These are phyloP conservation scores for Aspergillus sp. DNA, from an alignment of 2,329 filamentous ascomycete genomes.

Conservation along the genomic window DNA sequence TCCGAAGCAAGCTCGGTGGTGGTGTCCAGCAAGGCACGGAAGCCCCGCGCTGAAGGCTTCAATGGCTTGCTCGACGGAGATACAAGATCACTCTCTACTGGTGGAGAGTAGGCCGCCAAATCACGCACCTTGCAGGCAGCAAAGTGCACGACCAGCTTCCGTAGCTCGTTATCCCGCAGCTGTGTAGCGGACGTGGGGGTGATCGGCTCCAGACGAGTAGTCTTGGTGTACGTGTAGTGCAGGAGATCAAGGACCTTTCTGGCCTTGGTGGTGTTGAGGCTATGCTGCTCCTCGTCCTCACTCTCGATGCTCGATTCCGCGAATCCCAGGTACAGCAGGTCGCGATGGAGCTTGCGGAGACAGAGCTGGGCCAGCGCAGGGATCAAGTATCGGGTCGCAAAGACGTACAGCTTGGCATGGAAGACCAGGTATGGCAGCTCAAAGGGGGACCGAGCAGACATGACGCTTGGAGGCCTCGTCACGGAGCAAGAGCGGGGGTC, in stretches of 20 bases:
- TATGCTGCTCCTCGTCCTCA: constrained; percentile 23
- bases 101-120: constrained; percentile 36
- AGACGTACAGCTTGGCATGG: constrained; percentile 48
- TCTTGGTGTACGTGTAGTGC: constrained; percentile 43
- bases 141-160: constrained; percentile 43
- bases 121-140: constrained; percentile 44
- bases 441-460: constrained; percentile 13
- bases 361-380: constrained; percentile 43
- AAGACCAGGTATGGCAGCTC: constrained; percentile 44
- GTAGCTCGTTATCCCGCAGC: constrained; percentile 43
- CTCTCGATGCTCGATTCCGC: constrained; percentile 19
- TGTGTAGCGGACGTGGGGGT: constrained; percentile 37
- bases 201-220: constrained; percentile 43
- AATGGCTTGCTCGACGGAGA: constrained; percentile 24
- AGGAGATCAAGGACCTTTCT: constrained; percentile 41
- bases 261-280: constrained; percentile 32
- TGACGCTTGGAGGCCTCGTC: constrained; percentile 13
- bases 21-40: constrained; percentile 40
- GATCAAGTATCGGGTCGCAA: constrained; percentile 45
- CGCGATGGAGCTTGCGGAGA: constrained; percentile 42
- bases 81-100: constrained; percentile 26
- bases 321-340: constrained; percentile 37
- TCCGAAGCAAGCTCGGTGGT: constrained; percentile 45
- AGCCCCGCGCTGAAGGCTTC: constrained; percentile 32
- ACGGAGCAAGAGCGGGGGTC: constrained; percentile 24